A percentile compares a stretch with the other conserved stretches of the same genome.
These are phyloP conservation scores for Rozella allomycis DNA, from an alignment of 371 early-diverging fungal genomes.

Conservation along the genomic window DNA sequence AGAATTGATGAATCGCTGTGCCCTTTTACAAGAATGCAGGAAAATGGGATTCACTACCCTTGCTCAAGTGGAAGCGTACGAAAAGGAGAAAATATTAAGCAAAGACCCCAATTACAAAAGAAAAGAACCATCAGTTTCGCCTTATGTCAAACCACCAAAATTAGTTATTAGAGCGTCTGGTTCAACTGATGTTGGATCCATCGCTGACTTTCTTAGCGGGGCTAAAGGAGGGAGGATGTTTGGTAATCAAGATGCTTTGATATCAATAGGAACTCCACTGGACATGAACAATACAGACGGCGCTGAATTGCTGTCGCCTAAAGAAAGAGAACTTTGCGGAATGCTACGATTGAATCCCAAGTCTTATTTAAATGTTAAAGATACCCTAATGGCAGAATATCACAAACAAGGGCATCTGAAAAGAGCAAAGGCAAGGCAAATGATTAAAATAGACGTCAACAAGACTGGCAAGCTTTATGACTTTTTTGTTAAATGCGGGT, in stretches of 20 bases:
- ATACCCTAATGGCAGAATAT: conserved; percentile 58
- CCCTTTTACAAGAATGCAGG: conserved; percentile 71
- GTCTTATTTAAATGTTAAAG: conserved; percentile 71
- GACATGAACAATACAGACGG: conserved; percentile 65
- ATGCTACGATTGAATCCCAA: conserved; percentile 54
- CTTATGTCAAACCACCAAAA: no score
- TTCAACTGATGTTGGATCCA: not conserved
- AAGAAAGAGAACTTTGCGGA: conserved; percentile 63
- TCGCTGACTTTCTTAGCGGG: no score
- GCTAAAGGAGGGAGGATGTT: no score
- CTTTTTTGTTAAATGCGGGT: conserved; percentile 69
- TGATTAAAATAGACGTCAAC: conserved; percentile 70
- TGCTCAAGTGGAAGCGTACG: conserved; percentile 49
- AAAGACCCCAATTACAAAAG: not conserved
- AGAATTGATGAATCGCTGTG: conserved; percentile 44
- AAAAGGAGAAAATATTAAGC: conserved; percentile 19
- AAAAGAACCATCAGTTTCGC: not conserved
- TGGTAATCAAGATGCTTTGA: not conserved
- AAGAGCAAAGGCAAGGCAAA: conserved; percentile 44
- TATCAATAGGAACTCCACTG: conserved; percentile 12
- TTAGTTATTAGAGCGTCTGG: not conserved
- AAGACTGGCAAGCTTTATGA: conserved; percentile 64
- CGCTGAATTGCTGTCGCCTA: conserved; percentile 48
- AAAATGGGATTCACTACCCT: conserved; percentile 59
- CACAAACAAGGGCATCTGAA: conserved; percentile 40